Percentiles rank a stretch among this genome's conserved stretches.
phyloP scores from a whole-genome alignment of 352 stramenopile genomes.

The Phytophthora tentaculata region DNA sequence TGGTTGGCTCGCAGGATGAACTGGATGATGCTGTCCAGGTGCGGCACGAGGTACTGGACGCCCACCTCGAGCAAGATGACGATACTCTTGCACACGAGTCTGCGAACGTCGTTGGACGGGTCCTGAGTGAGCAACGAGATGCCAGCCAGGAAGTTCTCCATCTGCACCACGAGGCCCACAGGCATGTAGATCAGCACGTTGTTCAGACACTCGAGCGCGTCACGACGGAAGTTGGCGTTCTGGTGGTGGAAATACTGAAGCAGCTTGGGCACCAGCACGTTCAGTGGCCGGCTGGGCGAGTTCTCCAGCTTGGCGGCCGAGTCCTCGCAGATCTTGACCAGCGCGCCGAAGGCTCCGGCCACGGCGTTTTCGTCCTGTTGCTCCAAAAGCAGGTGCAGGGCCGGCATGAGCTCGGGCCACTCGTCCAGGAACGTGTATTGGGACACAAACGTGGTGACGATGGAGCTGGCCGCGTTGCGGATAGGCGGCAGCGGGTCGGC shows the following conservation, averaged over 20 bases:
- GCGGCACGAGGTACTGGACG: slow-evolving; percentile 89
- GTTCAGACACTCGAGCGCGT: slow-evolving; percentile 91
- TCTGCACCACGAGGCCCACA: slow-evolving; percentile 88
- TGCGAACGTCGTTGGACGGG: slow-evolving; percentile 78
- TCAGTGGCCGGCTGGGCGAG: slow-evolving; percentile 86
- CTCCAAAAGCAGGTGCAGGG: slow-evolving; percentile 64
- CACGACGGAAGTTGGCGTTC: slow-evolving; percentile 73
- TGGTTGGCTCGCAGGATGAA: slow-evolving; percentile 91
- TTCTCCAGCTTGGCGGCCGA: slow-evolving; percentile 90
- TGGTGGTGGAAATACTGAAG: slow-evolving; percentile 91
- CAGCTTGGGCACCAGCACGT: slow-evolving; percentile 88
- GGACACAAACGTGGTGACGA: slow-evolving; percentile 88
- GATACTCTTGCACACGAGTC: slow-evolving; percentile 92
- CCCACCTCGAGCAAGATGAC: slow-evolving; percentile 90
- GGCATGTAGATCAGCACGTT: slow-evolving; percentile 91
- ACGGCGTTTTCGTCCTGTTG: slow-evolving; percentile 71
- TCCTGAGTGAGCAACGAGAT: slow-evolving; percentile 91
- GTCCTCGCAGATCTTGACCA: slow-evolving; percentile 92
- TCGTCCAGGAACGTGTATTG: slow-evolving; percentile 90
- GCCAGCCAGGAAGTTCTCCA: slow-evolving; percentile 90
- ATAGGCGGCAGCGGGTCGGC: slow-evolving; percentile 70
- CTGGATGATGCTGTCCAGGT: slow-evolving; percentile 91
- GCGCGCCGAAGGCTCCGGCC: slow-evolving; percentile 83
- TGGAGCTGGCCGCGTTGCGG: slow-evolving; percentile 75
- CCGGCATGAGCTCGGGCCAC: slow-evolving; percentile 89